Percentiles rank a stretch among this genome's conserved stretches.
Evolutionary conservation across 768 basidiomycete genomes (phyloP).

Genomic region (Leccinum olivaceopallidum): DNA sequence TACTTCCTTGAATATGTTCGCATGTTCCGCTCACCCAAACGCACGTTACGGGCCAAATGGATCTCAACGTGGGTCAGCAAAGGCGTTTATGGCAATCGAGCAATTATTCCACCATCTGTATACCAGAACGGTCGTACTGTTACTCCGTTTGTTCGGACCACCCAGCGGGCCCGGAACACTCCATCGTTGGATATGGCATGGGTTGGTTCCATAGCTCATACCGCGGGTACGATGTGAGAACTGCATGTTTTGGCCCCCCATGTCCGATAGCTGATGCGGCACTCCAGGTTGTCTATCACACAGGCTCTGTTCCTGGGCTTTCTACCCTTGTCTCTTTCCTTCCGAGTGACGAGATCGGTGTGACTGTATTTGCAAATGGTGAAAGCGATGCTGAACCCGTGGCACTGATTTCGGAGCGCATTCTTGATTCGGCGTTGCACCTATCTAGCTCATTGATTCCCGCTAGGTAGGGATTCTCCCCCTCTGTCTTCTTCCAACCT

Average conservation of each 20-base stretch:
- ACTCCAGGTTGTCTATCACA: slow-evolving; percentile 35
- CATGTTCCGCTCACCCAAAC: too few relatives aligned
- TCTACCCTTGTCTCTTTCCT: slow-evolving; percentile 34
- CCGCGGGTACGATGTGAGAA: slow-evolving; percentile 41
- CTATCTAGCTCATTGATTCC: slow-evolving; percentile 1
- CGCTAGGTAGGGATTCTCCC: slow-evolving; percentile 6
- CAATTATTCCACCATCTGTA: slow-evolving; percentile 34
- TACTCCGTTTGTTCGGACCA: slow-evolving; percentile 25
- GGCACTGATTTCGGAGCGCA: slow-evolving; percentile 9
- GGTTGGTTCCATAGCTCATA: slow-evolving; percentile 44
- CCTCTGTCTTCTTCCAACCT: neutral
- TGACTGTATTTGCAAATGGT: slow-evolving; percentile 37
- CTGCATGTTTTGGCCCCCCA: neutral
- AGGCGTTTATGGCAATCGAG: slow-evolving; percentile 33
- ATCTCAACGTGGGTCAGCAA: slow-evolving; percentile 33
- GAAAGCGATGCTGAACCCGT: slow-evolving; percentile 18
- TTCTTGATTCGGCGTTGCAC: slow-evolving; percentile 28
- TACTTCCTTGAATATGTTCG: too few relatives aligned
- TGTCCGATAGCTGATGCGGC: neutral
- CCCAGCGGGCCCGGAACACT: slow-evolving; percentile 16
- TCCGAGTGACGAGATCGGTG: slow-evolving; percentile 37
- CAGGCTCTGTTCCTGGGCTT: slow-evolving; percentile 37
- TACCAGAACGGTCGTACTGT: slow-evolving; percentile 34
- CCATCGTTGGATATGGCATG: slow-evolving; percentile 41
- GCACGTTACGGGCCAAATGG: slow-evolving; percentile 34